A percentile compares a stretch with the other conserved stretches of the same genome.
These are phyloP conservation scores for Ustilago xerochloae DNA, from an alignment of 1,284 basidiomycete species.

Conservation along the genomic window DNA sequence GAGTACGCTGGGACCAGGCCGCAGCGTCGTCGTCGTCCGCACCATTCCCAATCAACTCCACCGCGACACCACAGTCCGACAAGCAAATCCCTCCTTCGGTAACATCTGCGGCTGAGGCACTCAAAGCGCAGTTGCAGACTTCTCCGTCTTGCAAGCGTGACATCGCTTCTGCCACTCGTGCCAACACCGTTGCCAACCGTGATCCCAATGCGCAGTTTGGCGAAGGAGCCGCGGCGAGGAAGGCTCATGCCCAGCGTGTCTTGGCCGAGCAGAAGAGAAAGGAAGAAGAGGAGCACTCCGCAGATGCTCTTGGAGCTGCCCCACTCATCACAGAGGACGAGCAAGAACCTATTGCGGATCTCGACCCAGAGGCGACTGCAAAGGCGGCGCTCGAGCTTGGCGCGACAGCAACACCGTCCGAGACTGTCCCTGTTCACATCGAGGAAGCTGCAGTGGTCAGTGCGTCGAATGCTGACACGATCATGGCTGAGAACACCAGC, in stretches of 20 bases:
- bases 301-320: conserved; percentile 30
- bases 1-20: conserved; percentile 54
- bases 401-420: not conserved
- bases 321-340: conserved; percentile 22
- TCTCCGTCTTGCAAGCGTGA: conserved; percentile 27
- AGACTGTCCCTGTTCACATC: not conserved
- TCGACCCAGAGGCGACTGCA: conserved; percentile 20
- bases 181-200: conserved; percentile 42
- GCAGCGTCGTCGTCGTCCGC: conserved; percentile 9
- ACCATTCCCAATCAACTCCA: conserved; percentile 8
- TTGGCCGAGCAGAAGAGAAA: conserved; percentile 49
- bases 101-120: conserved; percentile 9
- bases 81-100: not conserved
- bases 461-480: not conserved
- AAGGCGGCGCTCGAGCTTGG: conserved; percentile 24
- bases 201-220: conserved; percentile 43
- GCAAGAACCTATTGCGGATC: conserved; percentile 6
- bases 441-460: not conserved
- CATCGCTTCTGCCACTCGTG: conserved; percentile 24
- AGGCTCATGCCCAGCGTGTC: conserved; percentile 50
- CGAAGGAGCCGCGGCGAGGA: conserved; percentile 41
- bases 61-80: conserved; percentile 24
- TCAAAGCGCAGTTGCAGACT: conserved; percentile 16
- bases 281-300: conserved; percentile 30
- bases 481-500: not conserved